A percentile compares a stretch with the other conserved stretches of the same genome.
phyloP scores from a whole-genome alignment of 495 filamentous ascomycete genomes.

The Copromyces sp. region DNA sequence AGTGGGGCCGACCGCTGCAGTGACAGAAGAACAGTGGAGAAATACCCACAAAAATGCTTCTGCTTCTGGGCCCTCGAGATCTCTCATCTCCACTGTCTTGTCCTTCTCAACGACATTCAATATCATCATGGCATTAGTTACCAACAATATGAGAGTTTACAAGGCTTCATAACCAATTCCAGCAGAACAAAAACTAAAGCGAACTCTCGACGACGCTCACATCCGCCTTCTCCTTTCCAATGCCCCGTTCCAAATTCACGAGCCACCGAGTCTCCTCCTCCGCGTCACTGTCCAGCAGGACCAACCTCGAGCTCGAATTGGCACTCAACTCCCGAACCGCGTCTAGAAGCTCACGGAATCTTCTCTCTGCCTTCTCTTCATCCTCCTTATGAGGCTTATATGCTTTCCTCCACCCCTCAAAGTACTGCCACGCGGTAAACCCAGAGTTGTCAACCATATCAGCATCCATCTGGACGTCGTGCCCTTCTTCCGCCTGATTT shows the following conservation, averaged over 20 bases:
- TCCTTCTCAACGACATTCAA: neutral
- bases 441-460: neutral
- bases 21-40: neutral
- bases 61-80: neutral
- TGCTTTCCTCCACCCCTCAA: neutral
- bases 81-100: neutral
- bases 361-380: neutral
- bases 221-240: neutral
- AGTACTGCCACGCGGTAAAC: neutral
- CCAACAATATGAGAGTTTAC: neutral
- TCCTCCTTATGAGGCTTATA: neutral
- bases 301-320: neutral
- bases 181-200: neutral
- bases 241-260: neutral
- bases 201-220: neutral
- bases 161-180: neutral
- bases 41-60: neutral
- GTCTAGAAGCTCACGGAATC: neutral
- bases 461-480: neutral
- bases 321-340: neutral
- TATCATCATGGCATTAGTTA: neutral
- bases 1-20: neutral
- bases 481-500: neutral
- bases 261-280: neutral
- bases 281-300: neutral